Conservation (phyloP, 2,329 filamentous ascomycete species). For the Colletotrichum sp. region DNA sequence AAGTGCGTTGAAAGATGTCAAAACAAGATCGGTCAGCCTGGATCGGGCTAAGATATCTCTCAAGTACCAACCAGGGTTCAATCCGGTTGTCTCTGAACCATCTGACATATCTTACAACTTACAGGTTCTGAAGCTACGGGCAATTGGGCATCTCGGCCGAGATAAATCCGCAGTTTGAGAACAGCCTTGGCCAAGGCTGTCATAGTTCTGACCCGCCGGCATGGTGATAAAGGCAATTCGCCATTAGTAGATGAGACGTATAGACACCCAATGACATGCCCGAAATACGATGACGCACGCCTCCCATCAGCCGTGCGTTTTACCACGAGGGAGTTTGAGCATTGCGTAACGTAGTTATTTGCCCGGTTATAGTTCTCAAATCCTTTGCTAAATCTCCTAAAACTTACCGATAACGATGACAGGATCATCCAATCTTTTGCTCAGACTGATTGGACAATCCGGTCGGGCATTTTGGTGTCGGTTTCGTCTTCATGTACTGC, state of each 20-base stretch:
- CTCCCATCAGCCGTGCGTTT: background rate
- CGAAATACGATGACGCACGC: background rate
- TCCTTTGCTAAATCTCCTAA: background rate
- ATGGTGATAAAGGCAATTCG: background rate
- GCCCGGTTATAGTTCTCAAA: background rate
- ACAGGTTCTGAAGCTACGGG: background rate
- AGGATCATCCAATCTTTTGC: background rate
- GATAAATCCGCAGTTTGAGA: background rate
- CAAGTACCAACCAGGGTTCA: background rate
- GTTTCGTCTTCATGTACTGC: background rate
- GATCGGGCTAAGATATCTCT: background rate
- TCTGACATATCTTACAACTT: background rate
- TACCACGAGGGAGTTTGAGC: background rate
- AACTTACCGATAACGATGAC: background rate
- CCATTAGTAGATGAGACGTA: background rate
- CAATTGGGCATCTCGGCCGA: background rate
- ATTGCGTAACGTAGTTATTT: background rate
- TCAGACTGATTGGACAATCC: background rate
- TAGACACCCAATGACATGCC: background rate
- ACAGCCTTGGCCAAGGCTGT: background rate
- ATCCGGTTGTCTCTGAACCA: background rate
- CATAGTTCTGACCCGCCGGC: background rate
- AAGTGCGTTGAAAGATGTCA: background rate
- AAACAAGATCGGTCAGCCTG: background rate
- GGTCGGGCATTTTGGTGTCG: background rate